Evolutionary conservation across 1,284 basidiomycete genomes (phyloP), one percentile per base, ranked within the genome.

Genomic region (Amylostereum areolatum): DNA sequence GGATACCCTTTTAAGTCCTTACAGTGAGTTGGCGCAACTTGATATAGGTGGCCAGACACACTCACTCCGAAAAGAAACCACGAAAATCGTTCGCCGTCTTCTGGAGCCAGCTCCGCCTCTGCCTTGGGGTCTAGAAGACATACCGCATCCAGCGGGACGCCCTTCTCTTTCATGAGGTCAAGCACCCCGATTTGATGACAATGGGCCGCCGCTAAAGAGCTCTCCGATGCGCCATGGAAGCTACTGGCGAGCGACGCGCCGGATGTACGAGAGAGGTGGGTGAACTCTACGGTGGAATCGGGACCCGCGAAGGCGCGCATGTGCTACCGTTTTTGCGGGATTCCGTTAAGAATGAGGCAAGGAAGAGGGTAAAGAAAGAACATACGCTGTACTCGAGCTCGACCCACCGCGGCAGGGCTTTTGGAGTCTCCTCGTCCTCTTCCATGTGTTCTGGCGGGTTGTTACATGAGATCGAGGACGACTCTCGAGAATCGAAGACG

Each of bases 51-150:
- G 18, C 18, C 18, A 36, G 9, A 35, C 1, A 48, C 35, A 25
- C 80, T 57, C 61, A 84, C 86, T 48, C 92, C 92, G 61, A 92
- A 96, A 43, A 97, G 69, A 67, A 95, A 97, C 74, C 84, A 89
- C 31, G 84, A 75, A 59, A 95, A 96, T 39, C 78, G 78, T 43
- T 85, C 77, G 1, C 81, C 84, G 58, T 97, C 93, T 47, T 79
- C 77, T 0, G 92, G 90, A 0, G 77, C 69, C 8, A 97, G 73
- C 49, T 71, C 77, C 47, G 74, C 68, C 49, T 80, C 71, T 0
- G 93, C 92, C 61, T 85, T 87, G 0, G 94, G 94, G 64, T 97
- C 94, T 27, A 97, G 77, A 12, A 97, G 70, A 61, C 94, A 97
- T 6, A 96, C 86, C 57, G 76, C 75, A 0, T 78, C 69, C 6